phyloP scores from a whole-genome alignment of 192 early-diverging fungal genomes.

The Dispira simplex region DNA sequence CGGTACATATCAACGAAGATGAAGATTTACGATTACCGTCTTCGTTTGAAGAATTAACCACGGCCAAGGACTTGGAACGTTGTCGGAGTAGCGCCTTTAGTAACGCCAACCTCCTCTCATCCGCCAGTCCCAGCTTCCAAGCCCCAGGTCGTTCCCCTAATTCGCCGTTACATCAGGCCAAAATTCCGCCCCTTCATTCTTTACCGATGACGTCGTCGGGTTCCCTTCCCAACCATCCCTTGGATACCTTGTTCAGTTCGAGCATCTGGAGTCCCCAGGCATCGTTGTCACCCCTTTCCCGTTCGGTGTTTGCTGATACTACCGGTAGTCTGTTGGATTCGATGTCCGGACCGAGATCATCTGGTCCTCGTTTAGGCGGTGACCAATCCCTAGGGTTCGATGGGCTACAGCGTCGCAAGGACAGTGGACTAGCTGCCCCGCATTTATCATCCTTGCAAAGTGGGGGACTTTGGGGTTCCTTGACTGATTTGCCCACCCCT shows the following conservation, averaged over 20 bases:
- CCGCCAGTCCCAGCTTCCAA: background rate
- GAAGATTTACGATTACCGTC: background rate
- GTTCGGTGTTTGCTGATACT: background rate
- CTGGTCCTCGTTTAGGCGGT: no score
- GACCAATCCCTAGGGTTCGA: no score
- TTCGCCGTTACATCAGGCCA: conserved; percentile 3
- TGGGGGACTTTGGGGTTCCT: no score
- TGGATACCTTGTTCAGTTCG: background rate
- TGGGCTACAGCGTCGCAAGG: no score
- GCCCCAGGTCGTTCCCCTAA: background rate
- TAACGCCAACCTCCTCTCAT: background rate
- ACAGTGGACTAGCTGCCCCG: no score
- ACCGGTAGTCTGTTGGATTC: no score
- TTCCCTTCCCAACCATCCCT: background rate
- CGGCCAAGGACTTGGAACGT: background rate
- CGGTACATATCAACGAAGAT: background rate
- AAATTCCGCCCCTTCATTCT: background rate
- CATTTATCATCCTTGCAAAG: no score
- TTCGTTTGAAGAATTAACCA: conserved; percentile 3
- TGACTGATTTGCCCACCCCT: no score
- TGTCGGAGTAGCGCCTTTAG: background rate
- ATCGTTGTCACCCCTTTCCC: background rate
- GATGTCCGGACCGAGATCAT: no score
- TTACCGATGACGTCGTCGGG: background rate
- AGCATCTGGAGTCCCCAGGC: conserved; percentile 6